phyloP scores from a whole-genome alignment of 768 basidiomycete genomes.

The Tulasnella sp. region DNA sequence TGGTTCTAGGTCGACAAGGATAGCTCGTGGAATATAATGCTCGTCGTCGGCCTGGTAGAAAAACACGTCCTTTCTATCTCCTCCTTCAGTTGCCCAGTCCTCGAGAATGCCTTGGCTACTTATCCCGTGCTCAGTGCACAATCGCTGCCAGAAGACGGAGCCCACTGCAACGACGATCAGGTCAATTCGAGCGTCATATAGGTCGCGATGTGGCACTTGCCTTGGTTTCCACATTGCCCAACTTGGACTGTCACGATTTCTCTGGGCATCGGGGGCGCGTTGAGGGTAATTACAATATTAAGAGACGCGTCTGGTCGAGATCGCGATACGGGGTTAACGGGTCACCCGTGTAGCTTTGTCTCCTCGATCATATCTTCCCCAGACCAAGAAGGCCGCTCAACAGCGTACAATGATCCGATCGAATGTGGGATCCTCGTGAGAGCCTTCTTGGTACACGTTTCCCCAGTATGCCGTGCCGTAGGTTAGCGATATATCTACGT shows the following conservation, averaged over 20 bases:
- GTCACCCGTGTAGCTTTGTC: too few relatives aligned
- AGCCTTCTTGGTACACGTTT: too few relatives aligned
- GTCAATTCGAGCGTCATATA: constrained; percentile 3
- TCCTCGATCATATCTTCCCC: too few relatives aligned
- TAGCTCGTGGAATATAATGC: constrained; percentile 95
- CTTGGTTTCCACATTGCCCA: constrained; percentile 90
- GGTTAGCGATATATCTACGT: too few relatives aligned
- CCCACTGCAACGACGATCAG: constrained; percentile 52
- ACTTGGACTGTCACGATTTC: constrained; percentile 78
- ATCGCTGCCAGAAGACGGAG: constrained; percentile 94
- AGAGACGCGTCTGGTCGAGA: too few relatives aligned
- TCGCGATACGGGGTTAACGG: too few relatives aligned
- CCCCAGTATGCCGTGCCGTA: too few relatives aligned
- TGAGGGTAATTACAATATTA: background rate
- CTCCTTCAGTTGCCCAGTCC: constrained; percentile 92
- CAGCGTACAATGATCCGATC: too few relatives aligned
- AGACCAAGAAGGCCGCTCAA: too few relatives aligned
- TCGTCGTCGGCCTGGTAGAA: constrained; percentile 99
- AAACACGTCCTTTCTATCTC: constrained; percentile 97
- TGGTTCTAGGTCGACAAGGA: constrained; percentile 92
- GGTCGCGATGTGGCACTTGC: constrained; percentile 35
- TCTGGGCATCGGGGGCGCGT: constrained; percentile 50
- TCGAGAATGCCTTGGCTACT: constrained; percentile 90
- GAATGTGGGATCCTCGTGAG: too few relatives aligned
- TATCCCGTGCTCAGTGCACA: constrained; percentile 98